Evolutionary conservation across 139 green algal species (phyloP).

Genomic region (Zygnema circumcarinatum): DNA sequence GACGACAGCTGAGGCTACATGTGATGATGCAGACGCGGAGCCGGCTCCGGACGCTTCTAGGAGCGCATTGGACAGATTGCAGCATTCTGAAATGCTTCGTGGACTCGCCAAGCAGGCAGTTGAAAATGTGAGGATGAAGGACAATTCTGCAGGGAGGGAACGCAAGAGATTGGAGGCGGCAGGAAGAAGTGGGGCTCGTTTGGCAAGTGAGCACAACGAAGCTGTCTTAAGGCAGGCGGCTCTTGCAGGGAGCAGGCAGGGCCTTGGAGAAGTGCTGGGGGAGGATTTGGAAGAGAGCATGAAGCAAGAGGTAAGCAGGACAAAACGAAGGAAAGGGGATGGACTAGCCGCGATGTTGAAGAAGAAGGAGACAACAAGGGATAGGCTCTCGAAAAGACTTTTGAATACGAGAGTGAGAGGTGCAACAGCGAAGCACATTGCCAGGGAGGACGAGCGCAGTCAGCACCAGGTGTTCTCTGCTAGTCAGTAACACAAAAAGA

Average conservation of each 20-base stretch:
- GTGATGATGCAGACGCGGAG: neutral
- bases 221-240: slow-evolving; percentile 30
- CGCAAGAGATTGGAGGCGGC: neutral
- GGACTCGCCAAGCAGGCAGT: slow-evolving; percentile 18
- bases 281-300: neutral
- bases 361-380: slow-evolving; percentile 9
- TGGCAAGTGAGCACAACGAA: slow-evolving; percentile 45
- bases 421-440: slow-evolving; percentile 9
- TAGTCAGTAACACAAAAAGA: neutral
- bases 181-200: neutral
- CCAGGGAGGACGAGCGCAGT: slow-evolving; percentile 24
- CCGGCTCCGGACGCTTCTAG: neutral
- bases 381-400: slow-evolving; percentile 22
- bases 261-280: slow-evolving; percentile 13
- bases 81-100: slow-evolving; percentile 2
- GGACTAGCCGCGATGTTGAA: slow-evolving; percentile 13
- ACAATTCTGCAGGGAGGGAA: neutral
- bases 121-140: slow-evolving; percentile 29
- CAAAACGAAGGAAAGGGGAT: neutral
- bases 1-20: neutral
- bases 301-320: neutral
- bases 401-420: slow-evolving; percentile 8
- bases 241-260: slow-evolving; percentile 13
- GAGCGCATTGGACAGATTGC: neutral
- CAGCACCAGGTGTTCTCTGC: slow-evolving; percentile 5